Evolutionary conservation across 768 basidiomycete genomes (phyloP), one percentile per base, ranked within the genome.

Genomic region (Trametes coccinea): DNA sequence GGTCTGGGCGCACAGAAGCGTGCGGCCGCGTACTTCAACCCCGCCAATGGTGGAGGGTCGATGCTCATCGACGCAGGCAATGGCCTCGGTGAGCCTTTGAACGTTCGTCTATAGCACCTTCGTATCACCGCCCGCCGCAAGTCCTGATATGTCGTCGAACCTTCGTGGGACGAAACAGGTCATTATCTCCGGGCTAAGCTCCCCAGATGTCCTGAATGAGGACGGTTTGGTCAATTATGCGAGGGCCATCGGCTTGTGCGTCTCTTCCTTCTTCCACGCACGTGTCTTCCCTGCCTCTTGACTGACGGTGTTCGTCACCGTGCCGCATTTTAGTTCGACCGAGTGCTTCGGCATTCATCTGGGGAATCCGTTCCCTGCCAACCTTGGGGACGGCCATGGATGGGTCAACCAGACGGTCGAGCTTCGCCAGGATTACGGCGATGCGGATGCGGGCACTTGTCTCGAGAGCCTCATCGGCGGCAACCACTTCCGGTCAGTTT

Each of bases 111-210:
- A 5, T 2, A 14, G 5, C 16, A 30, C 37, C 61, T 49, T 29
- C 10, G 17, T 33, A 31, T 11, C 7, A 2, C 22, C 47, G 22
- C 40, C 16, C 22, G 9, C 8, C n/a, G 11, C 41, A 40, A 53
- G 53, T 39, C 13, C 52, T 50, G 48, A 22, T 37, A 10, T 30
- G 16, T 10, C 11, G 8, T 9, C 13, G 13, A 9, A 17, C 14
- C 48, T 41, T 2, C 14, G 11, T n/a, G 41, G 13, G 5, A 9
- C 41, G 14, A 8, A 14, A 45, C 40, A 82, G 80, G 78, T 89
- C 48, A 88, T 90, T 64, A 80, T 90, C 57, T 90, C 88, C 3
- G 86, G 82, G 0, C 66, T 79, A 44, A 89, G 87, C 67, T 86
- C 85, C 9, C 73, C 82, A 0, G 74, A 27, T 0, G 84, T 89